Percentiles rank a stretch among this genome's conserved stretches.
Evolutionary conservation across 345 rosid genomes (phyloP).

Genomic region (Leavenworthia alabamica): DNA sequence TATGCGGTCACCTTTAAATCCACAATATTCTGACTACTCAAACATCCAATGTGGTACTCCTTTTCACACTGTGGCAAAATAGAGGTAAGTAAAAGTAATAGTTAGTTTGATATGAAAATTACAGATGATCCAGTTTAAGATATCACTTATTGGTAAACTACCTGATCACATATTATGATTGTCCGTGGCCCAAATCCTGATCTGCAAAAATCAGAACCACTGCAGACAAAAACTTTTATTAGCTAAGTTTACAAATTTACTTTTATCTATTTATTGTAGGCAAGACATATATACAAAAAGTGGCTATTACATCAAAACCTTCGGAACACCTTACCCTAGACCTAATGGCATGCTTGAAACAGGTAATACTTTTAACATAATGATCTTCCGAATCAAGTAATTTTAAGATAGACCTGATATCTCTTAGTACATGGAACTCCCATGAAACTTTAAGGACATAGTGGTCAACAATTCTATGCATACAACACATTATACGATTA

Average conservation of each 20-base stretch:
- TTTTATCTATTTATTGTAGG: conserved; percentile 2
- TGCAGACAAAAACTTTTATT: conserved; percentile 25
- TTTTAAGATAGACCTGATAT: conserved; percentile 1
- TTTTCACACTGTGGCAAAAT: conserved; percentile 68
- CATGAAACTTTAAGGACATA: not conserved
- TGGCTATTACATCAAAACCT: not conserved
- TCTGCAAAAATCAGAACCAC: conserved; percentile 78
- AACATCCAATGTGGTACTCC: conserved; percentile 83
- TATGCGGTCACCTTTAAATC: conserved; percentile 60
- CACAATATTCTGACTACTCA: conserved; percentile 71
- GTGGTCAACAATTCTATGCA: not conserved
- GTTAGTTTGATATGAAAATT: conserved; percentile 11
- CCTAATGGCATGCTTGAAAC: not conserved
- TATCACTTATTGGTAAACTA: conserved; percentile 23
- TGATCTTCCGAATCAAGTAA: not conserved
- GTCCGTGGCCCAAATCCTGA: conserved; percentile 97
- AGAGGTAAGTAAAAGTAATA: not conserved
- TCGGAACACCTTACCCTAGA: not conserved
- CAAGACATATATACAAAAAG: conserved; percentile 1
- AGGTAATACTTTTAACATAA: not conserved
- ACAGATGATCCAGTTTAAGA: not conserved
- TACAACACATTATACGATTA: not conserved
- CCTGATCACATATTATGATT: conserved; percentile 95
- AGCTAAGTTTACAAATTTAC: conserved; percentile 7
- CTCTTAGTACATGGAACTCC: not conserved